These are phyloP conservation scores for Sisymbrium irio DNA, from an alignment of 345 rosid genomes.

Conservation along the genomic window DNA sequence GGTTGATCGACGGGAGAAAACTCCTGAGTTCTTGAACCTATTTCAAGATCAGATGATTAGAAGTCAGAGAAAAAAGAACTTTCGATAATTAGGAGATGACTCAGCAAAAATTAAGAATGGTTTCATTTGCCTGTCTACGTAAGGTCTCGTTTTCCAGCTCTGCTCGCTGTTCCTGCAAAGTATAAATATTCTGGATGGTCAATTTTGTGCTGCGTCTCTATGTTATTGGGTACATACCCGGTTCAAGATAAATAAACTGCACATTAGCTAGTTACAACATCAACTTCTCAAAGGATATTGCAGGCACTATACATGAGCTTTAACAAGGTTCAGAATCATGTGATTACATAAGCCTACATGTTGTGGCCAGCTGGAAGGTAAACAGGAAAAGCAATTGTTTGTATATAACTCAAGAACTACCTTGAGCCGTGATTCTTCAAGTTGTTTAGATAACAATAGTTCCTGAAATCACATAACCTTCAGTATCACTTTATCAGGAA, in stretches of 20 bases:
- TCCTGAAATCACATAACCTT: constrained; percentile 54
- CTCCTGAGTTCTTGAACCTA: constrained; percentile 83
- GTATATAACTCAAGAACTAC: constrained; percentile 35
- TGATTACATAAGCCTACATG: not conserved
- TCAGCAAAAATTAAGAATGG: constrained; percentile 2
- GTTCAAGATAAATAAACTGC: not conserved
- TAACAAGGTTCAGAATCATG: constrained; percentile 1
- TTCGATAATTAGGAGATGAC: not conserved
- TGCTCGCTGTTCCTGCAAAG: constrained; percentile 70
- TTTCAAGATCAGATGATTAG: constrained; percentile 19
- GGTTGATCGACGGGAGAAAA: constrained; percentile 51
- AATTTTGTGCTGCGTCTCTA: not conserved
- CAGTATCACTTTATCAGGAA: constrained; percentile 5
- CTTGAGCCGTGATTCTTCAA: constrained; percentile 77
- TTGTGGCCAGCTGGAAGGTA: not conserved
- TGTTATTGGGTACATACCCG: not conserved
- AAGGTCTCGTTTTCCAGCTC: constrained; percentile 84
- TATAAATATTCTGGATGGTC: not conserved
- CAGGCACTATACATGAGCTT: not conserved
- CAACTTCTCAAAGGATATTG: not conserved
- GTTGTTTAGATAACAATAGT: constrained; percentile 60
- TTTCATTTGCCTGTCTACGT: constrained; percentile 65
- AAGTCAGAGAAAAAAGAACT: not conserved
- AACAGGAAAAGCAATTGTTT: constrained; percentile 9
- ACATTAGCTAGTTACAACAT: constrained; percentile 5